Conservation (phyloP, 768 basidiomycete genomes). For the Pleurotus salmoneostramineus region DNA sequence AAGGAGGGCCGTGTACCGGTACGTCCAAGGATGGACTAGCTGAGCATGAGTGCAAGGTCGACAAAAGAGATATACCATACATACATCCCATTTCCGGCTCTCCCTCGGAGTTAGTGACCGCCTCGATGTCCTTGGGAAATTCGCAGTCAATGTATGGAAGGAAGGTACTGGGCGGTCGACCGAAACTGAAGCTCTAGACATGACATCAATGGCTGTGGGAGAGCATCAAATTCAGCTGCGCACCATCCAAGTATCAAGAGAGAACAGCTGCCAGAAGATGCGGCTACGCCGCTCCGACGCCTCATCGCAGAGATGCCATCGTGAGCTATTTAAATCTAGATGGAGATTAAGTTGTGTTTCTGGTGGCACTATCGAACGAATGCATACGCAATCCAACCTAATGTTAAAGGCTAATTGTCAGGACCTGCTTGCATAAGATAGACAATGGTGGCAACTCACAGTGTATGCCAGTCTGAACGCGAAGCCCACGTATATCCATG, state of each 20-base stretch:
- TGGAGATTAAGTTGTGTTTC: background rate
- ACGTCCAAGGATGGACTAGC: conserved; percentile 53
- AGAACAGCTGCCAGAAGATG: conserved; percentile 70
- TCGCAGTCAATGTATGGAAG: conserved; percentile 52
- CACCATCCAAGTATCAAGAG: conserved; percentile 60
- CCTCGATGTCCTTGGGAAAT: conserved; percentile 42
- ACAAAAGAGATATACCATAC: conserved; percentile 11
- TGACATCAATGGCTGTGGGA: background rate
- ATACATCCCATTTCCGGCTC: conserved; percentile 39
- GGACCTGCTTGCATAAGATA: conserved; percentile 5
- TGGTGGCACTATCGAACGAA: background rate
- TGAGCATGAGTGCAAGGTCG: background rate
- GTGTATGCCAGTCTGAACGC: conserved; percentile 56
- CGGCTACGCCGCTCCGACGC: conserved; percentile 43
- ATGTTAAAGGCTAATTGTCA: background rate
- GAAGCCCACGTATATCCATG: conserved; percentile 57
- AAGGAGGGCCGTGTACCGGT: conserved; percentile 49
- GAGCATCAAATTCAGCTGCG: conserved; percentile 4
- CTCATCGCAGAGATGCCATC: conserved; percentile 53
- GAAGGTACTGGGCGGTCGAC: conserved; percentile 55
- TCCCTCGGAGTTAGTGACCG: conserved; percentile 26
- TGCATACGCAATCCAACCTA: conserved; percentile 52
- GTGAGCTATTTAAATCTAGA: conserved; percentile 54
- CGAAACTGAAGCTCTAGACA: conserved; percentile 55
- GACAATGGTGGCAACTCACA: conserved; percentile 32